Conservation (phyloP, 176 grass and related monocot species). For the Hordeum marinum region DNA sequence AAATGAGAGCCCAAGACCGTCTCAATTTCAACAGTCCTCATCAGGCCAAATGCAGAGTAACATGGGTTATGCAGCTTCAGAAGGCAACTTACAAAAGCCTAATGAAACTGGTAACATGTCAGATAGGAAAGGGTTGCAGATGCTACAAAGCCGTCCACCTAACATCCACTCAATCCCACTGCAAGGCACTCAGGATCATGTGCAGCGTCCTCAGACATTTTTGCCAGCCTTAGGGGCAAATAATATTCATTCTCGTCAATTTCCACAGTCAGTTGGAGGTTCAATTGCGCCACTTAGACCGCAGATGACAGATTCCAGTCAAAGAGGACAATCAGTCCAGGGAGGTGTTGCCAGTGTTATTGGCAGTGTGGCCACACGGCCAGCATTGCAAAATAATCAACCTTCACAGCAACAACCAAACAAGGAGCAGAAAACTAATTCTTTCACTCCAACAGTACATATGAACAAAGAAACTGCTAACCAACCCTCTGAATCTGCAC, state of each 20-base stretch:
- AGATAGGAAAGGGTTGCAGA: conserved; percentile 45
- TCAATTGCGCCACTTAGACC: conserved; percentile 42
- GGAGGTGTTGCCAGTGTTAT: conserved; percentile 36
- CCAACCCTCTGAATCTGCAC: conserved; percentile 28
- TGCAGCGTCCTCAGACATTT: conserved; percentile 58
- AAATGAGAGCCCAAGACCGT: conserved; percentile 30
- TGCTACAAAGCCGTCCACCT: conserved; percentile 31
- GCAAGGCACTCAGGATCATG: conserved; percentile 46
- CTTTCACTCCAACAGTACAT: conserved; percentile 39
- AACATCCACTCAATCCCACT: conserved; percentile 32
- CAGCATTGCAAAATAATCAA: conserved; percentile 32
- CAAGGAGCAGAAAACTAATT: conserved; percentile 54
- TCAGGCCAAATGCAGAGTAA: conserved; percentile 52
- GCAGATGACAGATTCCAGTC: conserved; percentile 42
- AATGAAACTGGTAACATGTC: conserved; percentile 37
- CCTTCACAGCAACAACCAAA: conserved; percentile 43
- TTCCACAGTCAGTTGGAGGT: conserved; percentile 43
- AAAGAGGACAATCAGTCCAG: conserved; percentile 44
- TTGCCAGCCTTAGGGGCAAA: conserved; percentile 56
- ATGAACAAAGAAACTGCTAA: conserved; percentile 54
- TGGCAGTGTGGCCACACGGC: conserved; percentile 23
- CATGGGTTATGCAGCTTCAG: conserved; percentile 20
- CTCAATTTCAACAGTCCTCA: conserved; percentile 44
- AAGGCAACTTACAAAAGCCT: conserved; percentile 36
- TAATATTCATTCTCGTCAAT: conserved; percentile 48